Evolutionary conservation across 2,329 filamentous ascomycete genomes (phyloP).

Genomic region (Zelopaecilomyces penicillatus): DNA sequence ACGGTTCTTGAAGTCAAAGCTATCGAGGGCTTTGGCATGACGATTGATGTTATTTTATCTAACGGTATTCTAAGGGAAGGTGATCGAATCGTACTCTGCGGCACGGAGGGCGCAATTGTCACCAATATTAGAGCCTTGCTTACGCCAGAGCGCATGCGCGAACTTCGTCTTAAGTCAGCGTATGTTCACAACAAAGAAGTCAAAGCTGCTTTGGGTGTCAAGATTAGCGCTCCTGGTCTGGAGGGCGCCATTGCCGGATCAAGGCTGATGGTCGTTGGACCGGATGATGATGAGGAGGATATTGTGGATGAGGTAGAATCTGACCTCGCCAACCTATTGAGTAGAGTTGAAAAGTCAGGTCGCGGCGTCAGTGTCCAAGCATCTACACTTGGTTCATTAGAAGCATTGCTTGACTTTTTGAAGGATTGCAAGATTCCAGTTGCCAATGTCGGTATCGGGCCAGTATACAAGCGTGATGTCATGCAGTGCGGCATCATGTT

Average conservation of each 20-base stretch:
- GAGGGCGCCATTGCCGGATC: constrained; percentile 96
- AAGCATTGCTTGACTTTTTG: constrained; percentile 93
- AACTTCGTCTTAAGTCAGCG: constrained; percentile 86
- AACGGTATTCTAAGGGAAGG: constrained; percentile 94
- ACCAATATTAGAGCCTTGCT: constrained; percentile 93
- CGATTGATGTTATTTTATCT: constrained; percentile 91
- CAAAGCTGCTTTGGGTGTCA: constrained; percentile 96
- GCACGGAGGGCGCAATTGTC: constrained; percentile 90
- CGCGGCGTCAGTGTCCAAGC: constrained; percentile 96
- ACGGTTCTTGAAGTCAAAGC: constrained; percentile 98
- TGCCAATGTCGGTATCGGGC: constrained; percentile 92
- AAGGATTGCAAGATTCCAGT: constrained; percentile 95
- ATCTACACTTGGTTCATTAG: constrained; percentile 91
- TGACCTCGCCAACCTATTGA: constrained; percentile 85
- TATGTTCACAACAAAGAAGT: constrained; percentile 99
- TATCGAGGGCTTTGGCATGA: constrained; percentile 97
- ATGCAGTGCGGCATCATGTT: constrained; percentile 94
- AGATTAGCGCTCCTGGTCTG: constrained; percentile 93
- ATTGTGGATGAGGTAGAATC: constrained; percentile 94
- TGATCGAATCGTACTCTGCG: constrained; percentile 88
- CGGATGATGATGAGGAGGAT: constrained; percentile 94
- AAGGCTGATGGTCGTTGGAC: constrained; percentile 84
- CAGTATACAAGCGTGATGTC: constrained; percentile 95
- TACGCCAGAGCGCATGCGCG: constrained; percentile 86
- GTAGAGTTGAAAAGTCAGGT: constrained; percentile 82